phyloP scores from a whole-genome alignment of 768 basidiomycete genomes.

The Strobilomyces dryophilus region DNA sequence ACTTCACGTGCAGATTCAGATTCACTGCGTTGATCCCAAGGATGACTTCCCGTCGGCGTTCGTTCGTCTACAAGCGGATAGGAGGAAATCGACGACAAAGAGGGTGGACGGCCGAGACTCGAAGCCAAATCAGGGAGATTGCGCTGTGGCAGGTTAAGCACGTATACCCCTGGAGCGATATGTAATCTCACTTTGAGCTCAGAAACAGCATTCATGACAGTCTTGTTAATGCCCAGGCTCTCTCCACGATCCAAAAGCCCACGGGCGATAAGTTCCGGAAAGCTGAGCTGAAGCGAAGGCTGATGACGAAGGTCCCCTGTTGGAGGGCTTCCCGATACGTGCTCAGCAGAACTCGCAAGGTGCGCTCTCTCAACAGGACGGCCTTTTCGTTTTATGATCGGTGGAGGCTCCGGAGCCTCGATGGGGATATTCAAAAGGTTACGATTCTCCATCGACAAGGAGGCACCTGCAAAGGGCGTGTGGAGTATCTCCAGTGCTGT shows the following conservation, averaged over 20 bases:
- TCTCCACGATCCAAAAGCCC: conserved; percentile 74
- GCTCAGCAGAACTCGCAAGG: conserved; percentile 19
- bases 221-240: conserved; percentile 80
- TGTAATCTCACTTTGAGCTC: conserved; percentile 60
- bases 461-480: conserved; percentile 69
- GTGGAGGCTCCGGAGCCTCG: conserved; percentile 53
- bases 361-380: conserved; percentile 32
- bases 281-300: conserved; percentile 44
- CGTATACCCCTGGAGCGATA: background rate
- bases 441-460: conserved; percentile 77
- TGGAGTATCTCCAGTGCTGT: conserved; percentile 71
- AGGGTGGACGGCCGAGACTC: conserved; percentile 52
- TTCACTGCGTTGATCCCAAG: conserved; percentile 68
- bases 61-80: conserved; percentile 66
- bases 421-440: conserved; percentile 69
- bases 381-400: conserved; percentile 34
- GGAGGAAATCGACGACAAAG: conserved; percentile 36
- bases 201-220: conserved; percentile 73
- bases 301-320: conserved; percentile 37
- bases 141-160: conserved; percentile 42
- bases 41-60: conserved; percentile 51
- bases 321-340: conserved; percentile 18
- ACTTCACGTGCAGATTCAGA: conserved; percentile 69
- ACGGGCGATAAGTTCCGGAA: conserved; percentile 70
- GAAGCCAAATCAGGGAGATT: conserved; percentile 84